These are phyloP conservation scores for Boletus pseudo-olivaceus DNA, from an alignment of 768 basidiomycete species.

Conservation along the genomic window DNA sequence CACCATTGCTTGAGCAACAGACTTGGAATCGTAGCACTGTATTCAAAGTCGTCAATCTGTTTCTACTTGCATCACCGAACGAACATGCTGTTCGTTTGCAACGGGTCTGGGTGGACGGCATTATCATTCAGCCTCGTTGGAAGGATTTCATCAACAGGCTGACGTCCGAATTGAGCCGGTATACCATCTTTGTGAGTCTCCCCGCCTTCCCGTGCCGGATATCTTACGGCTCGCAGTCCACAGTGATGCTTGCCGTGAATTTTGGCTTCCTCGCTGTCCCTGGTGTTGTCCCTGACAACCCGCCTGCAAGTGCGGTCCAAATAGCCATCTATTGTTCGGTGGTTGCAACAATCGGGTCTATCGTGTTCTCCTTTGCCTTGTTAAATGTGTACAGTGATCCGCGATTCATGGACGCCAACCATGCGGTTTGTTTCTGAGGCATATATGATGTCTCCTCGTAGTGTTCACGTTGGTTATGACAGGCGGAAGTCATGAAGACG, in stretches of 20 bases:
- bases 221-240: background rate
- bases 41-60: background rate
- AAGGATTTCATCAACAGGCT: constrained; percentile 10
- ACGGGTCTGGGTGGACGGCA: constrained; percentile 10
- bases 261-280: constrained; percentile 13
- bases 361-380: constrained; percentile 9
- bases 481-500: constrained; percentile 2
- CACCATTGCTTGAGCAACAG: constrained; percentile 5
- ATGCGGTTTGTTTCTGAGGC: constrained; percentile 3
- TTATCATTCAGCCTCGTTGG: constrained; percentile 10
- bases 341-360: constrained; percentile 6
- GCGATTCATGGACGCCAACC: background rate
- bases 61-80: constrained; percentile 1
- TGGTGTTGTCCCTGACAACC: background rate
- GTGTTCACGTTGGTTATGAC: background rate
- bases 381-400: constrained; percentile 12
- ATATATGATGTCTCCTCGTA: background rate
- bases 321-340: constrained; percentile 14
- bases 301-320: background rate
- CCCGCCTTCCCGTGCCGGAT: background rate
- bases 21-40: background rate
- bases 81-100: constrained; percentile 14
- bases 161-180: constrained; percentile 4
- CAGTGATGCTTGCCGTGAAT: too few relatives aligned
- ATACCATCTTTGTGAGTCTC: constrained; percentile 10